Base-by-base conservation (phyloP, 352 stramenopile species). In the Globisporangium orthogonon region DNA sequence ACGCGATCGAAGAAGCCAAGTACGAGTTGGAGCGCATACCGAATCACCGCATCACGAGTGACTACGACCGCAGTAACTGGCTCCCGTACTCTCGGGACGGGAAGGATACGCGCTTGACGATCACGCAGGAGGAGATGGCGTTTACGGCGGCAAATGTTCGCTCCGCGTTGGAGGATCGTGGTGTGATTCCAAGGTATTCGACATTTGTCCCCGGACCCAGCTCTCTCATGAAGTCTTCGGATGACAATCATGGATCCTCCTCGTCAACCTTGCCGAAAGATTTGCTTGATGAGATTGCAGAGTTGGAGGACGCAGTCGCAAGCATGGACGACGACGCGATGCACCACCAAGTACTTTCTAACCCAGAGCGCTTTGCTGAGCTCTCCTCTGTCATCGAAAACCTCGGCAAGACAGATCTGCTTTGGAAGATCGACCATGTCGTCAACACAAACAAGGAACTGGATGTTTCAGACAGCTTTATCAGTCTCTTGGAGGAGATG, bases 371-470 rank as follows among this genome's bases (percentile, higher is more conserved):
- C 7, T 74, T 91, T 6, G 76, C 74, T 0, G 78, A 91, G 59
- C 67, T 91, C n/a, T 78, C 78, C 17, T 44, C 65, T 14, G 64
- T 85, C 17, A 79, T 91, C 18, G 73, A 89, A 50, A 74, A 70
- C 50, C 57, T 91, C 0, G 76, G 78, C 2, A 91, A 89, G 61
- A 83, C 67, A 10, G 78, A 91, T 52, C 56, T 91, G 49, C 66
- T 91, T 17, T 87, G 78, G 78, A 91, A 88, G 59, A 72, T 91
- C n/a, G 66, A 76, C 13, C 76, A 91, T 52, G 73, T 63, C 2
- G 74, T 91, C 3, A 89, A 77, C 52, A 69, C 48, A 5, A 89
- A 85, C 59, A 53, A 58, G 2, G 81, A 91, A 52, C 61, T 89
- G 9, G 73, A 71, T 1, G 66, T 86, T 1, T 78, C 81, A n/a